A percentile compares a stretch with the other conserved stretches of the same genome.
Conservation (phyloP, 2,329 filamentous ascomycete species). For the Thelonectria blattea region DNA sequence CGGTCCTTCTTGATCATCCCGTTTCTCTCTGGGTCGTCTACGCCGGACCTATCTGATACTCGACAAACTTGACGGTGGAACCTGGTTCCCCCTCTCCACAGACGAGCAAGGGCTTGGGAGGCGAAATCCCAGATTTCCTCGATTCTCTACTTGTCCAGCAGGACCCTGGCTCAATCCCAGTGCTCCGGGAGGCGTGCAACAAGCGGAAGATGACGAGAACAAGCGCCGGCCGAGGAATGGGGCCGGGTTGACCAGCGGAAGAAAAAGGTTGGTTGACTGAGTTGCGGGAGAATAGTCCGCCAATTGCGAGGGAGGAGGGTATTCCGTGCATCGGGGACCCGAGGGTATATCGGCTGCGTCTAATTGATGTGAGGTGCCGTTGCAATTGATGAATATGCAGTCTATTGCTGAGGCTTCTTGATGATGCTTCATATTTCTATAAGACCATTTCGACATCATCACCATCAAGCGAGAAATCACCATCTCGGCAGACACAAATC, state of each 20-base stretch:
- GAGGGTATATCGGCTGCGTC: background rate
- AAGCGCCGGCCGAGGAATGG: conserved; percentile 28
- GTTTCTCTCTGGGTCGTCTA: background rate
- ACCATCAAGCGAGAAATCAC: background rate
- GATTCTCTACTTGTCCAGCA: conserved; percentile 19
- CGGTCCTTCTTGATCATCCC: background rate
- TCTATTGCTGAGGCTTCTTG: background rate
- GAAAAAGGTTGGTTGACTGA: background rate
- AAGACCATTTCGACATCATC: background rate
- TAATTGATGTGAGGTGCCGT: background rate
- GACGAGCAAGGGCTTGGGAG: background rate
- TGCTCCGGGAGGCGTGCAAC: conserved; percentile 22
- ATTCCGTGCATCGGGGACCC: background rate
- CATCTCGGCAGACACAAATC: background rate
- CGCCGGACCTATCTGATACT: conserved; percentile 14
- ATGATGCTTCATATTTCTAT: background rate
- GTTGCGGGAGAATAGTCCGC: conserved; percentile 15
- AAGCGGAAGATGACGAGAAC: conserved; percentile 22
- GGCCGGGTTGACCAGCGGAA: background rate
- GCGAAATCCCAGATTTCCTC: background rate
- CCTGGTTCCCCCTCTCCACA: background rate
- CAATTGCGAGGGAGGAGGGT: conserved; percentile 13
- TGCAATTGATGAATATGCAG: background rate
- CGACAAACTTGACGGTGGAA: background rate
- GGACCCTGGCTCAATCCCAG: conserved; percentile 3